phyloP scores from a whole-genome alignment of 805 yeast genomes.

The Metschnikowia kofuensis region DNA sequence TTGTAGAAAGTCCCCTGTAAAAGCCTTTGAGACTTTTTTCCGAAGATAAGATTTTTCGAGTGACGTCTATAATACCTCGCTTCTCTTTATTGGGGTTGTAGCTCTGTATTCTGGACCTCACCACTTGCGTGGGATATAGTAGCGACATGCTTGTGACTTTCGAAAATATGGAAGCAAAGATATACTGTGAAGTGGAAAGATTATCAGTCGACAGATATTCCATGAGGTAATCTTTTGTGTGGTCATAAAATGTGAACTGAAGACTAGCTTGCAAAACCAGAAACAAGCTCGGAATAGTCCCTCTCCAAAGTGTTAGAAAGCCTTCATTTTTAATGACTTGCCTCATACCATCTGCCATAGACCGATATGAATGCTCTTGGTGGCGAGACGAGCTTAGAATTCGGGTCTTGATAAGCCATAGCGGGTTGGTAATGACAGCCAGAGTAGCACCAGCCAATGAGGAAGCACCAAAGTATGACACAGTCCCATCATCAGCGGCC shows the following conservation, averaged over 20 bases:
- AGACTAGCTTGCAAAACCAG: slow-evolving; percentile 89
- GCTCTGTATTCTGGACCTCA: slow-evolving; percentile 71
- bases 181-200: slow-evolving; percentile 53
- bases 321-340: slow-evolving; percentile 57
- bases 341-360: slow-evolving; percentile 53
- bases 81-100: slow-evolving; percentile 20
- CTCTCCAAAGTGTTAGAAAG: slow-evolving; percentile 62
- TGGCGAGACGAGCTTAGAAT: slow-evolving; percentile 57
- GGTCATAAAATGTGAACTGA: slow-evolving; percentile 83
- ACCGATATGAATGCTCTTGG: slow-evolving; percentile 52
- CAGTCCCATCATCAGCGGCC: slow-evolving; percentile 15
- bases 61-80: slow-evolving; percentile 30
- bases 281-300: slow-evolving; percentile 68
- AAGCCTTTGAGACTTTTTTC: slow-evolving; percentile 64
- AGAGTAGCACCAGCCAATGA: slow-evolving; percentile 70
- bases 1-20: slow-evolving; percentile 81
- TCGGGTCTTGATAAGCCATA: slow-evolving; percentile 94
- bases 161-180: slow-evolving; percentile 63
- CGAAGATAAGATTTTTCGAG: slow-evolving; percentile 35
- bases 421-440: slow-evolving; percentile 79
- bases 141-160: slow-evolving; percentile 65
- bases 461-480: slow-evolving; percentile 35
- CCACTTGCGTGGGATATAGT: slow-evolving; percentile 82
- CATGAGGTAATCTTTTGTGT: slow-evolving; percentile 48
- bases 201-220: slow-evolving; percentile 16